Percentiles rank a stretch among this genome's conserved stretches.
Conservation (phyloP, 768 basidiomycete genomes). For the Megacollybia marginata region DNA sequence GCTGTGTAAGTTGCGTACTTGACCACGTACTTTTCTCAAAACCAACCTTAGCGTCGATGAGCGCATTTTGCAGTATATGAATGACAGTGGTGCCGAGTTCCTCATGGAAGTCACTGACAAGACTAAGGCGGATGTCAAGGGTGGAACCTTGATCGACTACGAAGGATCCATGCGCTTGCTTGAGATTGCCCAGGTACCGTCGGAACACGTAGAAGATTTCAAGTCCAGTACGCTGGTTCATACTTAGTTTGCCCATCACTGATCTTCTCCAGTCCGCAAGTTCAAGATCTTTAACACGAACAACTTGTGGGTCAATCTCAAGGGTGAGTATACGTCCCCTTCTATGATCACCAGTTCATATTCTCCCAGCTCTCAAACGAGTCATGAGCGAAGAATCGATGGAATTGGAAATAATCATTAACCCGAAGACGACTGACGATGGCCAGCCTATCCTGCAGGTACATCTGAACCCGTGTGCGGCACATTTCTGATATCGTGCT, state of each 20-base stretch:
- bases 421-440: constrained; percentile 81
- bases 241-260: neutral
- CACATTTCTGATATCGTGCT: neutral
- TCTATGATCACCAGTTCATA: neutral
- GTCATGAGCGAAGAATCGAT: constrained; percentile 82
- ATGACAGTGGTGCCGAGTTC: constrained; percentile 75
- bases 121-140: constrained; percentile 82
- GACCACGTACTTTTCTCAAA: neutral
- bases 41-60: constrained; percentile 56
- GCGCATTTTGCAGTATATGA: constrained; percentile 82
- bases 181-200: constrained; percentile 92
- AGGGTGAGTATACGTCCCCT: constrained; percentile 34
- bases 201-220: constrained; percentile 92
- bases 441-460: constrained; percentile 82
- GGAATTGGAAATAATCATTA: constrained; percentile 94
- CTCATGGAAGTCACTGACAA: constrained; percentile 96
- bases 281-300: constrained; percentile 95
- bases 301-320: constrained; percentile 75
- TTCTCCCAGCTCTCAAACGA: constrained; percentile 67
- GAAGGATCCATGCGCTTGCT: constrained; percentile 83
- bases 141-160: constrained; percentile 87
- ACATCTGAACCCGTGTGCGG: constrained; percentile 1
- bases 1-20: constrained; percentile 47
- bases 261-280: constrained; percentile 50
- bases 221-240: constrained; percentile 49